A percentile compares a stretch with the other conserved stretches of the same genome.
Evolutionary conservation across 805 yeast genomes (phyloP).

Genomic region (Candida qinlingensis): DNA sequence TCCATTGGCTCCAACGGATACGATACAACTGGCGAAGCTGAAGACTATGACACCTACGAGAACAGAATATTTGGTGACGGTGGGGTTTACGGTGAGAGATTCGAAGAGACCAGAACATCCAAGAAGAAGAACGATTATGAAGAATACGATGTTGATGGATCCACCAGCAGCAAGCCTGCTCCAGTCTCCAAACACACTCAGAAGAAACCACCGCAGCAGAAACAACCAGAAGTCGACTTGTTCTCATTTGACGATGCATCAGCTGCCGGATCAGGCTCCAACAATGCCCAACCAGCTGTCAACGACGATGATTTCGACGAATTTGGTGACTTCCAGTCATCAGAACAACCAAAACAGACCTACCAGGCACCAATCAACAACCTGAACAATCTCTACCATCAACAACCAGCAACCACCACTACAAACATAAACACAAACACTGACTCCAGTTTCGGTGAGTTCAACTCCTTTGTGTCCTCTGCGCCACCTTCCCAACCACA

Average conservation of each 20-base stretch:
- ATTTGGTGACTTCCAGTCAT: conserved; percentile 74
- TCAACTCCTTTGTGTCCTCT: conserved; percentile 17
- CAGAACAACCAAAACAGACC: conserved; percentile 31
- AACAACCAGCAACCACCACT: conserved; percentile 20
- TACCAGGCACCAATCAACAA: conserved; percentile 18
- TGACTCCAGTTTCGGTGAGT: conserved; percentile 22
- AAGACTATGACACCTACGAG: conserved; percentile 39
- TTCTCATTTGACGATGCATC: conserved; percentile 38
- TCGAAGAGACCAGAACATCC: conserved; percentile 49
- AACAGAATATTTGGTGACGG: conserved; percentile 65
- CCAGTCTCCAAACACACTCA: neutral
- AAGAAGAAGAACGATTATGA: conserved; percentile 43
- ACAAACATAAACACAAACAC: conserved; percentile 4
- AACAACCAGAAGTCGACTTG: conserved; percentile 35
- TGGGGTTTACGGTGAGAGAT: conserved; percentile 63
- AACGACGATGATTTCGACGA: conserved; percentile 77
- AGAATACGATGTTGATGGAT: conserved; percentile 49
- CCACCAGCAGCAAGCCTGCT: conserved; percentile 10
- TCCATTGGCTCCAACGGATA: conserved; percentile 26
- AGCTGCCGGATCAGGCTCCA: conserved; percentile 6
- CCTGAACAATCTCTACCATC: conserved; percentile 28
- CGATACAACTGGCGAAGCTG: conserved; percentile 17
- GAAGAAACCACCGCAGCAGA: conserved; percentile 21
- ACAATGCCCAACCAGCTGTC: conserved; percentile 30
- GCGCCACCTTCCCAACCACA: conserved; percentile 11